Evolutionary conservation across 1,284 basidiomycete species (phyloP), one percentile per base, ranked within the genome.

Genomic region (Coriolopsis trogii): DNA sequence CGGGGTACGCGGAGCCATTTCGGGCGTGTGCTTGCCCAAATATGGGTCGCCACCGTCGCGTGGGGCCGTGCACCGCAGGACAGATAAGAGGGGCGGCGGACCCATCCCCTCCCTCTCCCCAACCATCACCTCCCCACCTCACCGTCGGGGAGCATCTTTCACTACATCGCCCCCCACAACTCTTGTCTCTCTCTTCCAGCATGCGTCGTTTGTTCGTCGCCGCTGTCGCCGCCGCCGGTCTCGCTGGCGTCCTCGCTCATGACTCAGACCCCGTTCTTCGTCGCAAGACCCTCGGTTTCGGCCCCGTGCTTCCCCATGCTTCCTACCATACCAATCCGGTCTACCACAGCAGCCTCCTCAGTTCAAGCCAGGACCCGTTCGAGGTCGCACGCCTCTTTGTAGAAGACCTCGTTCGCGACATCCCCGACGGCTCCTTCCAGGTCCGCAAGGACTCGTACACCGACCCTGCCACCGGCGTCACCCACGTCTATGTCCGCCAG

Each of bases 401-500:
- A 1, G 69, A 73, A 39, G 74, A 79, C 56, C 68, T 81, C 41
- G 70, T 81, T 15, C 64, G 65, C 43, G 66, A 70, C 41, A 71
- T 73, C 47, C 66, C 70, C 9, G 69, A 68, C 20, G 76, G 73
- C 58, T 65, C 75, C 0, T 89, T 81, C 66, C 74, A 74, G 63
- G 79, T 92, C 56, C 82, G 88, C 46, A 73, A 82, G 50, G 87
- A 95, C 77, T 93, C 91, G 26, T 95, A 95, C 70, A 93, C 90
- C 41, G 93, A 96, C 71, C 72, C 74, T 53, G 80, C 79, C 51
- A 93, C 91, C 2, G 89, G 88, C n/a, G 79, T 95, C 40, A 88
- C 90, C 18, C 91, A 95, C 69, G 76, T 93, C 60, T 95, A 92
- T 63, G 83, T 87, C 56, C 82, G 86, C 58, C 93, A 98, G 72